These are phyloP conservation scores for Teunomyces cretensis DNA, from an alignment of 805 yeast genomes.

Conservation along the genomic window DNA sequence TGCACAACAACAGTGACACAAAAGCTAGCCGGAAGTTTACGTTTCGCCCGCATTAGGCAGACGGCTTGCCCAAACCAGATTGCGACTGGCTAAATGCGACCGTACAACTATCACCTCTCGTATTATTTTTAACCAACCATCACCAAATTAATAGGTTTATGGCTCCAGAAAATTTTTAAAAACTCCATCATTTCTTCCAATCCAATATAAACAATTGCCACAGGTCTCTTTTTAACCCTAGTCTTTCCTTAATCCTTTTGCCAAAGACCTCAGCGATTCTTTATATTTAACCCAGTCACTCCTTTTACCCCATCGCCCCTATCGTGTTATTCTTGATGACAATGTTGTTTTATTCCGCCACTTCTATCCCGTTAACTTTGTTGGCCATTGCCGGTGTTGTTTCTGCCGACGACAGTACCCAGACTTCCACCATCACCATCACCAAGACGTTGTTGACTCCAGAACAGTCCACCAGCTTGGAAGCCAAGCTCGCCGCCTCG, in stretches of 20 bases:
- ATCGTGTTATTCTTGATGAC: no score
- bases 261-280: not conserved
- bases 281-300: not conserved
- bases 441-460: constrained; percentile 49
- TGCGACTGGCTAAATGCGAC: no score
- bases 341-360: constrained; percentile 14
- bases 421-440: constrained; percentile 43
- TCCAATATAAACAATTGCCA: not conserved
- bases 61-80: not conserved
- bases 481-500: constrained; percentile 17
- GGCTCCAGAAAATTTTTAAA: not conserved
- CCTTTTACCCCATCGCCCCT: not conserved
- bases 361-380: constrained; percentile 8
- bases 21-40: not conserved
- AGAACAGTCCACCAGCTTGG: constrained; percentile 36
- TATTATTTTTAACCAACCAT: not conserved
- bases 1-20: not conserved
- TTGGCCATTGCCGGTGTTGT: constrained; percentile 10
- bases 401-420: constrained; percentile 35
- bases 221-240: constrained; percentile 4
- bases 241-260: constrained; percentile 7
- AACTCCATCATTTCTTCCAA: not conserved
- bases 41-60: not conserved
- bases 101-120: no score
- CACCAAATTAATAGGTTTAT: not conserved